Conservation (phyloP, 2,329 filamentous ascomycete species). For the Paramyrothecium sp. region DNA sequence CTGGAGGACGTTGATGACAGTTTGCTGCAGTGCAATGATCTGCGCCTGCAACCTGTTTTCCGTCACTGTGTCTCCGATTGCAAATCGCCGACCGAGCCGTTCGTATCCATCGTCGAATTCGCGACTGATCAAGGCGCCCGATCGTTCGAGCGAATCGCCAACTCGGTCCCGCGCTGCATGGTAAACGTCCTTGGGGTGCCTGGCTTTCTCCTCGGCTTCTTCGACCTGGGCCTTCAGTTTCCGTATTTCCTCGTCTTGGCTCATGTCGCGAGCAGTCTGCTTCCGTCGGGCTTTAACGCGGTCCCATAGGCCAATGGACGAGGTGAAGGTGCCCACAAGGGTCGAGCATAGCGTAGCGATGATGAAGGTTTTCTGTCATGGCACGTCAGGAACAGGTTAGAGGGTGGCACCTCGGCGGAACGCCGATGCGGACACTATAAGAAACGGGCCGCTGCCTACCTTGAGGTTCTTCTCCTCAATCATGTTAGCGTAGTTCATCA, state of each 20-base stretch:
- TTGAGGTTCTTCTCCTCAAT: constrained; percentile 24
- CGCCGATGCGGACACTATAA: not conserved
- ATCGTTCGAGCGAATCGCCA: constrained; percentile 15
- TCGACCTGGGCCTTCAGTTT: constrained; percentile 18
- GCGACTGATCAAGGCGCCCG: constrained; percentile 19
- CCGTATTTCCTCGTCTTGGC: constrained; percentile 21
- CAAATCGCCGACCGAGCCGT: constrained; percentile 16
- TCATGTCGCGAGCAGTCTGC: constrained; percentile 16
- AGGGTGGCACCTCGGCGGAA: not conserved
- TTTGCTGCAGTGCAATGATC: constrained; percentile 21
- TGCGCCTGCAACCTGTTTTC: constrained; percentile 22
- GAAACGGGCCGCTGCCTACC: constrained; percentile 3
- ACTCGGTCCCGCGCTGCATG: constrained; percentile 12
- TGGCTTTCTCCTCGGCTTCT: not conserved
- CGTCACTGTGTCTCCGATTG: constrained; percentile 19
- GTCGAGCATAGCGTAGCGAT: constrained; percentile 21
- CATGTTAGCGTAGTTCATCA: constrained; percentile 20
- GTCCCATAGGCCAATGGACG: constrained; percentile 22
- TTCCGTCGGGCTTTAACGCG: constrained; percentile 19
- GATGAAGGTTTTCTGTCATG: constrained; percentile 20
- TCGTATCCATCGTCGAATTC: constrained; percentile 21
- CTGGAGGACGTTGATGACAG: constrained; percentile 20
- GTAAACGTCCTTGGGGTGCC: not conserved
- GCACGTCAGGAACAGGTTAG: constrained; percentile 1
- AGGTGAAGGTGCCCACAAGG: constrained; percentile 22